Evolutionary conservation across 1,284 basidiomycete genomes (phyloP).

Genomic region (Boletus semigastroideus): DNA sequence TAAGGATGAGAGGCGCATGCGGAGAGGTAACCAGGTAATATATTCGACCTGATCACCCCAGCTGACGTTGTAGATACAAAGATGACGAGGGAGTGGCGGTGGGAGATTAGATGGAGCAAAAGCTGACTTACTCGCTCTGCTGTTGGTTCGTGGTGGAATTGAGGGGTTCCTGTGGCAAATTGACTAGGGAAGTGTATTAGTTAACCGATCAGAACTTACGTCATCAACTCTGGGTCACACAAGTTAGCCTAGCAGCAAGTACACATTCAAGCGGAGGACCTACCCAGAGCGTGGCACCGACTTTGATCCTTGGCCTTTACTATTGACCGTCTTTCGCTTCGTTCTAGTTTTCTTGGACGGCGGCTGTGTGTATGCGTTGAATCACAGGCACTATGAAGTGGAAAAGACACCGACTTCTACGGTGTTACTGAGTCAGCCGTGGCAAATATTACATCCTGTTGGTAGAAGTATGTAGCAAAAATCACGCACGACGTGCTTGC

Average conservation of each 20-base stretch:
- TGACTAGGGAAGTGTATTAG: constrained; percentile 14
- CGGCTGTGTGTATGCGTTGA: constrained; percentile 13
- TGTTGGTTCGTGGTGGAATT: constrained; percentile 21
- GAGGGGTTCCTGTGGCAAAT: constrained; percentile 29
- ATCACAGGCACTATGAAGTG: background rate
- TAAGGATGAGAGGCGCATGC: constrained; percentile 52
- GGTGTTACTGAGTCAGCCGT: constrained; percentile 9
- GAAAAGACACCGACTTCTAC: constrained; percentile 22
- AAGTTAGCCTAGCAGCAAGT: constrained; percentile 1
- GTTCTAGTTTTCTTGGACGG: constrained; percentile 39
- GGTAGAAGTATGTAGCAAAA: background rate
- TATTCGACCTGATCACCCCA: constrained; percentile 20
- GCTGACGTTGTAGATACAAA: constrained; percentile 11
- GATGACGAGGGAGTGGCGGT: constrained; percentile 8
- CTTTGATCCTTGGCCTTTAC: constrained; percentile 15
- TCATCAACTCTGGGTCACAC: constrained; percentile 30
- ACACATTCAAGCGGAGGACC: background rate
- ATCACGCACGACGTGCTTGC: constrained; percentile 25
- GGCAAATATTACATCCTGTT: constrained; percentile 7
- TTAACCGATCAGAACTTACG: constrained; percentile 28
- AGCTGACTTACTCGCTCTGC: constrained; percentile 32
- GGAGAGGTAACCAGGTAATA: constrained; percentile 18
- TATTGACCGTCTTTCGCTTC: constrained; percentile 28
- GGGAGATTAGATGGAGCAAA: constrained; percentile 21
- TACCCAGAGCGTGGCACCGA: constrained; percentile 14